Evolutionary conservation across 164 flowering plant species (phyloP), one percentile per base, ranked within the genome.

Genomic region (Macadamia tetraphylla): DNA sequence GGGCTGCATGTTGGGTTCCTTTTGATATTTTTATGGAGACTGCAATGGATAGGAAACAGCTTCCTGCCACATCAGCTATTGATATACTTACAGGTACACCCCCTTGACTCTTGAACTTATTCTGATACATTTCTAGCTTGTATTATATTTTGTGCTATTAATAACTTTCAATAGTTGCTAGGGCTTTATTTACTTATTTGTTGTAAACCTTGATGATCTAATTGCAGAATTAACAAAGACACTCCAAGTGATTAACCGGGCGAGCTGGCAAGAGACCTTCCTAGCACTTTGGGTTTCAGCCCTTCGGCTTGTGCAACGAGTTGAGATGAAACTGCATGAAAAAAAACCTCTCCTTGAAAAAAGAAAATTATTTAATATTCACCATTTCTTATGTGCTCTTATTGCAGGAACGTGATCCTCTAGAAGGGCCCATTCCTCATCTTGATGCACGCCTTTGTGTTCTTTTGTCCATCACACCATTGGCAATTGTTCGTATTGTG

Each of bases 251-350:
- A 57, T 91, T 60, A 89, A 90, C 70, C 81, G 72, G 62, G 82
- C 94, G 55, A 81, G 87, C 76, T 93, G 98, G 98, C 91, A 91
- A 70, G 91, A 93, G 74, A 86, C 98, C 35, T 91, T 93, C 80
- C 85, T 83, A 70, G 90, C 87, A 12, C 83, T 93, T 49, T 93
- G 97, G 95, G 74, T 87, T 66, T 82, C 98, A 58, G 92, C 90
- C 60, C 85, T 93, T 70, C 86, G 95, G 64, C 96, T 93, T 79
- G 91, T 91, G 68, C 94, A 93, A 72, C 84, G 97, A 81, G 98
- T 93, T 76, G 70, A 79, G 86, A 78, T 68, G 40, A 59, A 58
- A 56, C 73, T 68, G 29, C 62, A 9, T 13, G 61, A 52, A 52
- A 59, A 60, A 6, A 31, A 29, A 44, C 58, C 53, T 55, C 42